Evolutionary conservation across 768 basidiomycete species (phyloP), one percentile per base, ranked within the genome.

Genomic region (Leucocoprinus leucothites): DNA sequence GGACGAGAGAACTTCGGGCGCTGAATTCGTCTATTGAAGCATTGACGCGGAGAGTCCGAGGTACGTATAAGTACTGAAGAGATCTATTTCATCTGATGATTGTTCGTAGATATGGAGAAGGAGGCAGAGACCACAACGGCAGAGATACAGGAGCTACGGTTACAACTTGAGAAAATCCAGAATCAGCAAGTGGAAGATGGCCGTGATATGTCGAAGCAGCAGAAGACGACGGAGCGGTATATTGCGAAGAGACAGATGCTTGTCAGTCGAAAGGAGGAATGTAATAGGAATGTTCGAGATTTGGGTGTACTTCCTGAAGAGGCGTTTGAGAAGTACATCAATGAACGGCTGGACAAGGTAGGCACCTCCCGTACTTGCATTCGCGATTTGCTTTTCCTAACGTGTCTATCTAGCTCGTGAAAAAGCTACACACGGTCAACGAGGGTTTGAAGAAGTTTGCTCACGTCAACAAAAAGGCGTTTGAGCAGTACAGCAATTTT

Each of bases 401-500:
- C 31, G 18, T 34, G 31, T 31, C 25, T 51, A 38, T 9, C 25
- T n/a, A 99, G 96, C 79, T 99, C 43, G 84, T 95, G 64, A 96
- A 94, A 72, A 89, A 89, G 60, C 78, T 99, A n/a, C 94, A 96
- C 61, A 77, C 80, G 13, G 87, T 94, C 58, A 97, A 98, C 65
- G 95, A 98, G 65, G 82, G 85, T 24, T 75, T 99, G 62, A 96
- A 97, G 69, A 96, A 94, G 69, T 99, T 95, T 64, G 91, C 94
- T 0, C 94, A 98, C 66, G 96, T 98, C 58, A 99, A 99, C 78
- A 99, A 99, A 79, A 98, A 98, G 66, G 97, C 96, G 1, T 96
- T 96, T 66, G 97, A 99, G 68, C 96, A 98, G 68, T 98, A 97
- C 75, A 91, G 83, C 68, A 95, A 93, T 67, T 98, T 98, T 69